Evolutionary conservation across 805 yeast genomes (phyloP), one percentile per base, ranked within the genome.

Genomic region (Komagataella mondaviorum): DNA sequence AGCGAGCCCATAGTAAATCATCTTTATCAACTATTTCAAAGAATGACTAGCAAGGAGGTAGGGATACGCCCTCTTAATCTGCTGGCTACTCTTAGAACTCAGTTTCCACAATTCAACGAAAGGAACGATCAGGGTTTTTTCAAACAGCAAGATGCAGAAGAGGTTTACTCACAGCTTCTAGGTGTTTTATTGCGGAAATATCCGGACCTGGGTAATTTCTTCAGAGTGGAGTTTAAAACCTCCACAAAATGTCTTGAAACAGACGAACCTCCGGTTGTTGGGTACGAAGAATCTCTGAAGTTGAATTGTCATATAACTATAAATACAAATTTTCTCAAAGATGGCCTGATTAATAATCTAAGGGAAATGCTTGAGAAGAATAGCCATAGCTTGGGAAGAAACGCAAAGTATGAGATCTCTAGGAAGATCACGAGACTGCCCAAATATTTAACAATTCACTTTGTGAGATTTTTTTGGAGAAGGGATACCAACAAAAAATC

Each of bases 111-210:
- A 67, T 93, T 93, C 67, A 86, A 85, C 46, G 97, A 91, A 63
- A 78, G 80, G 54, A 84, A 80, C 54, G 69, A 71, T 24, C 71
- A 72, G 49, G 97, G 97, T 1, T 69, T 75, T 52, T 85, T 77
- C 63, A 89, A 88, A 66, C 99, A 93, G 69, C 99, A 93, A 69
- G 99, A 93, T 71, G 99, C 99, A 0, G 99, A 93, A 69, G 99
- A 93, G 65, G 85, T 91, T 16, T 89, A 81, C 68, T 83, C 96
- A 6, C 91, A 85, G 64, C 75, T 93, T 49, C 67, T 90, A 55
- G 68, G 71, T 43, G 67, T 74, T 36, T 65, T 88, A 54, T 65
- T 75, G 44, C 60, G 66, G 20, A 75, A 72, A 10, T 73, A 76
- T 52, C 76, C 77, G 23, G 74, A 78, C 18, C 65, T 80, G 44